Evolutionary conservation across 1,139 yeast genomes (phyloP), one percentile per base, ranked within the genome.

Genomic region (Candida anutae): DNA sequence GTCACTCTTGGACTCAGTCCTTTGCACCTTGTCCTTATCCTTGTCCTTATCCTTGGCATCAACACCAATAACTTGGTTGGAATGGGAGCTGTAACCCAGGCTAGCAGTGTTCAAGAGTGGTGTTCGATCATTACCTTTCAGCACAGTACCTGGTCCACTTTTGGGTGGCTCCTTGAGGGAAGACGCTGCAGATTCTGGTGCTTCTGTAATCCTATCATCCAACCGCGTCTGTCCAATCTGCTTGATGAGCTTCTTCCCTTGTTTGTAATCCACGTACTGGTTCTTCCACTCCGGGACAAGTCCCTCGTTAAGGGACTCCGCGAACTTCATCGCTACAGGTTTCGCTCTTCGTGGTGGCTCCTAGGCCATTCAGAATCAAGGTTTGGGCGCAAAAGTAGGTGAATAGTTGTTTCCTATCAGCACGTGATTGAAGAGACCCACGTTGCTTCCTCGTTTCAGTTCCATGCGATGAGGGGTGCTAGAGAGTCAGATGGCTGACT

Each of bases 231-330:
- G 9, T 8, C 25, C 34, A 13, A 48, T 40, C 26, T 46, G 46
- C 32, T 60, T 59, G 32, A 63, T 61, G 28, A 57, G 39, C 39
- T 61, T 62, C 41, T 62, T 63, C 5, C 69, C 69, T 15, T 56
- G 56, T 46, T 78, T 79, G 48, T 87, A 87, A 51, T 84, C 77
- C 22, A 87, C 60, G 43, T 87, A 85, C 48, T 80, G 87, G 34
- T 73, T 75, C 41, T 75, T 67, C 95, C 95, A 85, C 50, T 85
- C 95, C 2, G 95, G 94, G 5, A 83, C 83, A 36, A 74, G 54
- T 17, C 73, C 72, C 26, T 72, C 78, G 34, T 59, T 66, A 32
- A 76, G 53, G 20, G 77, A 68, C 37, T 72, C 79, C 9, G 72
- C 79, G 45, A 75, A 75, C 52, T 74, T 75, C 83, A 76, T 75